Percentiles rank a stretch among this genome's conserved stretches.
Evolutionary conservation across 2,329 filamentous ascomycete genomes (phyloP).

Genomic region (Purpureocillium lavendulum): DNA sequence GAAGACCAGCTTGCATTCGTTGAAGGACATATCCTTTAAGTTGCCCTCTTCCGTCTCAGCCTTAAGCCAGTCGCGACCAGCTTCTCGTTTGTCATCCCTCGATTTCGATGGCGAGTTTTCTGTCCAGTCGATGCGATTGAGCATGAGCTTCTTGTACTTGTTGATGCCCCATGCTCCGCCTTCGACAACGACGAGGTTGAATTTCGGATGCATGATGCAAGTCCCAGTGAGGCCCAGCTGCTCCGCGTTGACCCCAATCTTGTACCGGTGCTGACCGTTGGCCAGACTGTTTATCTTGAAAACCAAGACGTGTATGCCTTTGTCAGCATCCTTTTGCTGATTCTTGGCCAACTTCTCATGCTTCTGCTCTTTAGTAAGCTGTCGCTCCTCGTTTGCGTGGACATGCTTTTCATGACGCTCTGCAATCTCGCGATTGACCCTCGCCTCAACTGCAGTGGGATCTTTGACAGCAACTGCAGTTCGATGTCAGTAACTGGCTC

Average conservation of each 20-base stretch:
- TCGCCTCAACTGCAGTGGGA: constrained; percentile 90
- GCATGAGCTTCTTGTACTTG: constrained; percentile 86
- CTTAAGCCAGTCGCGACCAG: constrained; percentile 66
- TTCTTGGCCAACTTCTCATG: constrained; percentile 76
- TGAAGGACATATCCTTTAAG: constrained; percentile 72
- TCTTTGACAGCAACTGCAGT: constrained; percentile 65
- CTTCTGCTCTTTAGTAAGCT: constrained; percentile 79
- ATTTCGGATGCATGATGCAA: constrained; percentile 84
- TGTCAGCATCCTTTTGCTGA: constrained; percentile 79
- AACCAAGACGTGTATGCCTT: constrained; percentile 77
- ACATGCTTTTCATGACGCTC: constrained; percentile 77
- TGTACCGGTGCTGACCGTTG: constrained; percentile 89
- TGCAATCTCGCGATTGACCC: constrained; percentile 86
- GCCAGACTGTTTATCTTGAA: constrained; percentile 86
- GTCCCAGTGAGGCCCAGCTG: constrained; percentile 79
- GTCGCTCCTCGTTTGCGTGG: constrained; percentile 71
- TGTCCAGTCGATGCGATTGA: constrained; percentile 89
- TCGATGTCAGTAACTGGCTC: neutral
- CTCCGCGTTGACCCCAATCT: constrained; percentile 86
- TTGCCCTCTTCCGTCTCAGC: constrained; percentile 71
- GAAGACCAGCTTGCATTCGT: constrained; percentile 78
- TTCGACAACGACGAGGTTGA: constrained; percentile 86
- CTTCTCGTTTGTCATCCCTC: constrained; percentile 51
- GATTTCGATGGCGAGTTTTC: constrained; percentile 69
- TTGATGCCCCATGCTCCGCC: constrained; percentile 77